Evolutionary conservation across 495 filamentous ascomycete genomes (phyloP).

Genomic region (Penicillium macrosclerotiorum): DNA sequence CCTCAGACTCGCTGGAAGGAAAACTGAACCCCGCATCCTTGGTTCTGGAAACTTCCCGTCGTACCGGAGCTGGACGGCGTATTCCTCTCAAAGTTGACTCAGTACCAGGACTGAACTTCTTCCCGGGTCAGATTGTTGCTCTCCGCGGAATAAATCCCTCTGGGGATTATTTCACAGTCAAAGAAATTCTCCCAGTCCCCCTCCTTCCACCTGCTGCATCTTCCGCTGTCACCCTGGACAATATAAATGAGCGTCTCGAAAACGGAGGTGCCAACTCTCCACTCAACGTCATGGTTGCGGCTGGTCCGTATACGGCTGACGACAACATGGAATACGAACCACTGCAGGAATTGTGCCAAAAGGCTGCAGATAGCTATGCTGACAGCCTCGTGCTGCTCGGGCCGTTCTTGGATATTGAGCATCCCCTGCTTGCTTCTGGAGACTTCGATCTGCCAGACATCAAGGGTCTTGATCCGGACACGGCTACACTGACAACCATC

Average conservation of each 20-base stretch:
- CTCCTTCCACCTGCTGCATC: conserved; percentile 68
- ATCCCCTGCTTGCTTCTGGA: conserved; percentile 82
- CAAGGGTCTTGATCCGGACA: conserved; percentile 66
- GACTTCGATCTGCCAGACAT: conserved; percentile 86
- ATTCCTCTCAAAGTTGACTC: conserved; percentile 75
- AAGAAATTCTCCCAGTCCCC: conserved; percentile 71
- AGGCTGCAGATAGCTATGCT: conserved; percentile 68
- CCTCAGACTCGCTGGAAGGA: conserved; percentile 78
- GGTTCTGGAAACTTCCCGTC: conserved; percentile 81
- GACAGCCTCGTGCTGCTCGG: conserved; percentile 82
- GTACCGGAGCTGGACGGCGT: conserved; percentile 77
- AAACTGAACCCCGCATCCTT: conserved; percentile 80
- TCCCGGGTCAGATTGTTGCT: conserved; percentile 92
- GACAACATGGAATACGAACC: conserved; percentile 88
- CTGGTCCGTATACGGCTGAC: conserved; percentile 89
- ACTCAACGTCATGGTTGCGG: conserved; percentile 70
- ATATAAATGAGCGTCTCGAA: conserved; percentile 63
- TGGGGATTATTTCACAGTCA: conserved; percentile 78
- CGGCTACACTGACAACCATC: conserved; percentile 72
- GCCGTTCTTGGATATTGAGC: conserved; percentile 87
- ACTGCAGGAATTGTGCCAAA: conserved; percentile 72
- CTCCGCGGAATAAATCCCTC: conserved; percentile 82
- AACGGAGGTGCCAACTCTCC: conserved; percentile 56
- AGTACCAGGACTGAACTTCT: conserved; percentile 73
- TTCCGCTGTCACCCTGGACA: conserved; percentile 54